Percentiles rank a stretch among this genome's conserved stretches.
Evolutionary conservation across 768 basidiomycete species (phyloP).

Genomic region (Suillus spraguei): DNA sequence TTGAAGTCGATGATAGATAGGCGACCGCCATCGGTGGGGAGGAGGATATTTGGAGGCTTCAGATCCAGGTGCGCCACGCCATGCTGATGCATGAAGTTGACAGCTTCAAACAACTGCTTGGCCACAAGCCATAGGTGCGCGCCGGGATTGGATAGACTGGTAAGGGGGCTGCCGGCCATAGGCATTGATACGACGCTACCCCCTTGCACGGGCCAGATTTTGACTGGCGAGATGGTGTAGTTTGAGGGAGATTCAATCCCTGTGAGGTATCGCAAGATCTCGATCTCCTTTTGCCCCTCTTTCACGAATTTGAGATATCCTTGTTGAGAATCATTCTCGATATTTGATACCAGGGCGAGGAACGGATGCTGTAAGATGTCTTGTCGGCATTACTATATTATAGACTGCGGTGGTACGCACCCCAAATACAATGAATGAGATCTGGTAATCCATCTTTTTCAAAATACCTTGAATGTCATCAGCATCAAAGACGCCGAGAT

Average conservation of each 20-base stretch:
- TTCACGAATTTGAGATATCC: conserved; percentile 17
- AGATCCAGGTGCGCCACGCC: conserved; percentile 23
- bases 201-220: conserved; percentile 5
- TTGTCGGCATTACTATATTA: background rate
- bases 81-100: conserved; percentile 20
- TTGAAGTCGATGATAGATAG: conserved; percentile 13
- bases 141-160: too few relatives aligned
- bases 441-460: conserved; percentile 7
- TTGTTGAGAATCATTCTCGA: background rate
- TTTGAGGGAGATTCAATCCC: conserved; percentile 10
- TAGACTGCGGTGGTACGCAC: conserved; percentile 6
- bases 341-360: conserved; percentile 11
- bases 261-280: conserved; percentile 13
- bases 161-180: background rate
- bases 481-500: conserved; percentile 8
- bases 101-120: conserved; percentile 13
- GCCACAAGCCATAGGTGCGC: too few relatives aligned
- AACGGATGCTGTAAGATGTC: conserved; percentile 16
- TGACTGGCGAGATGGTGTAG: conserved; percentile 12
- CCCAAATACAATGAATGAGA: conserved; percentile 6
- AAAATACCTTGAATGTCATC: conserved; percentile 8
- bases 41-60: conserved; percentile 17
- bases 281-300: conserved; percentile 10
- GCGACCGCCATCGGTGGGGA: conserved; percentile 3
- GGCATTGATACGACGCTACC: background rate